Conservation (phyloP, 140 eudicot genomes). For the Oenanthe javanica region DNA sequence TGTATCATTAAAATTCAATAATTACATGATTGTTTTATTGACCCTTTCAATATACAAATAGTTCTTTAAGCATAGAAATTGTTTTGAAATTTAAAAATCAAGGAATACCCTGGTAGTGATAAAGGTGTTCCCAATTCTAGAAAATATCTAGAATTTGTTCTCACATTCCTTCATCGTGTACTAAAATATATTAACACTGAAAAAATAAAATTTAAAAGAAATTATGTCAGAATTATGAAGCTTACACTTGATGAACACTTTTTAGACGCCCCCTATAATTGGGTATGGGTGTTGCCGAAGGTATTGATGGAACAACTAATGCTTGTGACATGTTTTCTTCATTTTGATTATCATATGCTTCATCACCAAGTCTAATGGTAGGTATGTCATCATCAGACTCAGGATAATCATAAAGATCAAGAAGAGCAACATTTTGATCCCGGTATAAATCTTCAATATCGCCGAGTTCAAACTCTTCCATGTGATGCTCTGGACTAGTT, state of each 20-base stretch:
- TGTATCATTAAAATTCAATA: not conserved
- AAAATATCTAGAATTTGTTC: no score
- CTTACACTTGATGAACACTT: slow-evolving; percentile 45
- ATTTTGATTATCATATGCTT: not conserved
- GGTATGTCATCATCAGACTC: slow-evolving; percentile 8
- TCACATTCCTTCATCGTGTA: not conserved
- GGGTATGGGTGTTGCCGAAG: not conserved
- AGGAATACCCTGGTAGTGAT: not conserved
- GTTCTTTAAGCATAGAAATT: not conserved
- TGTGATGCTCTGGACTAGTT: not conserved
- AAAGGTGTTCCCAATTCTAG: not conserved
- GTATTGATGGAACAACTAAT: not conserved
- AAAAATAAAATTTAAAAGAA: not conserved
- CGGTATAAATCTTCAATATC: slow-evolving; percentile 35
- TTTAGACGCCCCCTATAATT: slow-evolving; percentile 23
- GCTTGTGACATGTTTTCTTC: slow-evolving; percentile 9
- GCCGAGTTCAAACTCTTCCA: not conserved
- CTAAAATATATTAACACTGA: not conserved
- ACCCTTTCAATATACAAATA: not conserved
- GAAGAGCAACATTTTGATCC: slow-evolving; percentile 11
- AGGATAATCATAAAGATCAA: not conserved
- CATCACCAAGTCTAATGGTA: not conserved
- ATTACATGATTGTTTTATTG: not conserved
- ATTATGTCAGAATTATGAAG: not conserved
- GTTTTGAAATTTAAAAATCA: not conserved